phyloP scores from a whole-genome alignment of 164 flowering plant genomes.

The Stephania japonica region DNA sequence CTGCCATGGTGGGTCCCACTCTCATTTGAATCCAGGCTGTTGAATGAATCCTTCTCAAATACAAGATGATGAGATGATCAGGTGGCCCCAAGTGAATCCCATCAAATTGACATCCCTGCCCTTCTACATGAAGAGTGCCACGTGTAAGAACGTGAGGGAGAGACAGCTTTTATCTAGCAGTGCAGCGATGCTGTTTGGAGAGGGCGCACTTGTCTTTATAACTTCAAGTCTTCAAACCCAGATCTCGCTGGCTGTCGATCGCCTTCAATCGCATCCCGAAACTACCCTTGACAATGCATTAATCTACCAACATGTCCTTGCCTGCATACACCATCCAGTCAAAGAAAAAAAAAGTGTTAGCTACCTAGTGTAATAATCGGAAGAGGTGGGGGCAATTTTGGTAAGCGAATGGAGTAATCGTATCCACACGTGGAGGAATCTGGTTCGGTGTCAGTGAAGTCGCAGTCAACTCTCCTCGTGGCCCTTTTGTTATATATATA shows the following conservation, averaged over 20 bases:
- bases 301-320: background rate
- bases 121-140: background rate
- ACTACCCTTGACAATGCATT: background rate
- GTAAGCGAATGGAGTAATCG: slow-evolving; percentile 6
- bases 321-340: background rate
- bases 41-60: background rate
- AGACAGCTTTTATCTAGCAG: background rate
- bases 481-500: background rate
- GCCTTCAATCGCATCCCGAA: background rate
- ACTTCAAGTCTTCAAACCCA: slow-evolving; percentile 3
- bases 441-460: background rate
- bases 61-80: background rate
- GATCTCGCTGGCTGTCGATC: slow-evolving; percentile 14
- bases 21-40: background rate
- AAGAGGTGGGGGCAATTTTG: background rate
- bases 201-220: slow-evolving; percentile 2
- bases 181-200: background rate
- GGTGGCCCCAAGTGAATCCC: background rate
- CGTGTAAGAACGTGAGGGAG: background rate
- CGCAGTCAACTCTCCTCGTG: slow-evolving; percentile 24
- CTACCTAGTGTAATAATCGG: background rate
- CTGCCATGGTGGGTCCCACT: background rate
- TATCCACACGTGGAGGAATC: background rate
- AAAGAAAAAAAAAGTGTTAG: background rate
- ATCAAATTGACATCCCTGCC: background rate